These are phyloP conservation scores for Ustilago crameri DNA, from an alignment of 1,284 basidiomycete species.

Conservation along the genomic window DNA sequence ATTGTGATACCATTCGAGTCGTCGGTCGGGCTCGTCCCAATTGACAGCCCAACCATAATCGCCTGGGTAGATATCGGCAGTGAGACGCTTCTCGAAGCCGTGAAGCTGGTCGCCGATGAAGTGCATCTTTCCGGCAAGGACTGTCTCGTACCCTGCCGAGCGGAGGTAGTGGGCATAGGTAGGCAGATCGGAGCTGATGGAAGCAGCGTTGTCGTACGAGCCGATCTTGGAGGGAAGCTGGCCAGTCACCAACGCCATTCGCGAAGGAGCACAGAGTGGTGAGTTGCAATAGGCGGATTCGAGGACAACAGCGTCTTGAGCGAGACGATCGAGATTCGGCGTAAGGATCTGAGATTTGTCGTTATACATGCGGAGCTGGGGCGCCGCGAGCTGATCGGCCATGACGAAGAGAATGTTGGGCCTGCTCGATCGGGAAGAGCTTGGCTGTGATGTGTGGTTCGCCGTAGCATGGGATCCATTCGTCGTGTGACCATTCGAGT, in stretches of 20 bases:
- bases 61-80: constrained; percentile 43
- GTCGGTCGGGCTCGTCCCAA: constrained; percentile 35
- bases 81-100: constrained; percentile 41
- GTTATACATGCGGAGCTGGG: constrained; percentile 45
- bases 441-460: too few species aligned
- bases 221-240: constrained; percentile 39
- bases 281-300: constrained; percentile 48
- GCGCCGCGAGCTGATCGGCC: constrained; percentile 41
- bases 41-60: constrained; percentile 46
- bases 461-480: not conserved
- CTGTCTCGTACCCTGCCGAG: constrained; percentile 35
- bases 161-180: constrained; percentile 41
- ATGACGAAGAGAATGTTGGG: constrained; percentile 42
- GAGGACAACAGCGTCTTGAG: constrained; percentile 30
- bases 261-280: constrained; percentile 39
- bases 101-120: constrained; percentile 43
- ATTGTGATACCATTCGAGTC: constrained; percentile 44
- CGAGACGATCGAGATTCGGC: constrained; percentile 34
- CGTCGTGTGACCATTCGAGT: too few species aligned
- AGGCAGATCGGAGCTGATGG: constrained; percentile 39
- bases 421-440: not conserved
- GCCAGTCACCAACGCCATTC: constrained; percentile 41
- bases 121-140: constrained; percentile 43
- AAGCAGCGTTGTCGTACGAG: constrained; percentile 36
- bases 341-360: constrained; percentile 35